A percentile compares a stretch with the other conserved stretches of the same genome.
Evolutionary conservation across 106 monocot genomes (phyloP).

Genomic region (Iris macrosiphon): DNA sequence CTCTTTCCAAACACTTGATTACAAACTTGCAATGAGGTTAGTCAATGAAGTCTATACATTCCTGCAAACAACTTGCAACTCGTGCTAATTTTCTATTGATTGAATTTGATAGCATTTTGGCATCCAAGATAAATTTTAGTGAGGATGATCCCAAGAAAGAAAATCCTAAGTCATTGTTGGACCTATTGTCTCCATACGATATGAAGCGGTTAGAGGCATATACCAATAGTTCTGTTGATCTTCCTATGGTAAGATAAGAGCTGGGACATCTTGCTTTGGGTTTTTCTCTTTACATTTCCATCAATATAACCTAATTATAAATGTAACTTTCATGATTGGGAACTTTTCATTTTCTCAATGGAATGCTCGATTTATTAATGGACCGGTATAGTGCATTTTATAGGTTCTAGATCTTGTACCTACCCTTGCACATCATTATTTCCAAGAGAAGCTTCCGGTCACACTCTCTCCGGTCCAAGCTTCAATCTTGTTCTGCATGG

Average conservation of each 20-base stretch:
- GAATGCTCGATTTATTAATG: not conserved
- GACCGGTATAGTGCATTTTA: not conserved
- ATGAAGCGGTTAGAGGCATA: constrained; percentile 91
- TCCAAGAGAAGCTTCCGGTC: constrained; percentile 78
- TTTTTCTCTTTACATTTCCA: not conserved
- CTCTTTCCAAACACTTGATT: constrained; percentile 55
- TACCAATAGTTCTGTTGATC: constrained; percentile 56
- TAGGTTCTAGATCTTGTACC: constrained; percentile 90
- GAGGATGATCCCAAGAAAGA: constrained; percentile 31
- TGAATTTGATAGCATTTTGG: constrained; percentile 47
- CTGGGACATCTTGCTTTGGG: not conserved
- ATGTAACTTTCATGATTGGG: not conserved
- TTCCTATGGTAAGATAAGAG: constrained; percentile 57
- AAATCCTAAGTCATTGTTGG: constrained; percentile 10
- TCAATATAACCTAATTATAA: not conserved
- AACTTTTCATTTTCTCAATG: not conserved
- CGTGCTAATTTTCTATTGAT: not conserved
- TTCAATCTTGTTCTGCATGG: constrained; percentile 76
- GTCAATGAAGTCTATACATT: not conserved
- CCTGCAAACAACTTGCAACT: not conserved
- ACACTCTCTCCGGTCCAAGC: constrained; percentile 63
- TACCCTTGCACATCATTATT: constrained; percentile 68
- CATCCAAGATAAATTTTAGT: constrained; percentile 56
- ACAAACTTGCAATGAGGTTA: constrained; percentile 91
- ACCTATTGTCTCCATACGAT: constrained; percentile 61